Conservation (phyloP, 2,329 filamentous ascomycete species). For the Colletotrichum sp. region DNA sequence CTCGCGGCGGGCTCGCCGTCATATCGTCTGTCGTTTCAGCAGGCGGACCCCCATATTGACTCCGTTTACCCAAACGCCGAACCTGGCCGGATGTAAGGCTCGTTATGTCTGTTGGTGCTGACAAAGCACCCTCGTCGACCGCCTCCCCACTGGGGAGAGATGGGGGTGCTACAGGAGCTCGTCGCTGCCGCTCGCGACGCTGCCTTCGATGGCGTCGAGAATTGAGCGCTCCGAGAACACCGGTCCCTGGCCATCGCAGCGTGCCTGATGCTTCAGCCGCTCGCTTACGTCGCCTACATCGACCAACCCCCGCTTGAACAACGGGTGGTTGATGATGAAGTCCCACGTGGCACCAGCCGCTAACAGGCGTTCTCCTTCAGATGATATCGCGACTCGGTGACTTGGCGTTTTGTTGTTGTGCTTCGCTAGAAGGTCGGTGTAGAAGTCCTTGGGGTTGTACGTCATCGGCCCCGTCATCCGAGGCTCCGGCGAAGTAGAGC, state of each 20-base stretch:
- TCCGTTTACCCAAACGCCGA: slow-evolving; percentile 21
- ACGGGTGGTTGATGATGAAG: slow-evolving; percentile 79
- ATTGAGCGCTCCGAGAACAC: slow-evolving; percentile 84
- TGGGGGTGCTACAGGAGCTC: slow-evolving; percentile 61
- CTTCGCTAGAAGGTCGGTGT: slow-evolving; percentile 64
- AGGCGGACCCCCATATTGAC: slow-evolving; percentile 3
- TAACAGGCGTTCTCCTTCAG: slow-evolving; percentile 72
- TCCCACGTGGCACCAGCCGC: slow-evolving; percentile 88
- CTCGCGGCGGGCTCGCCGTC: background rate
- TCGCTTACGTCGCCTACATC: slow-evolving; percentile 85
- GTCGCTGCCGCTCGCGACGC: slow-evolving; percentile 77
- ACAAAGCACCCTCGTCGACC: background rate
- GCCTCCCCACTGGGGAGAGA: background rate
- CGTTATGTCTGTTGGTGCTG: slow-evolving; percentile 1
- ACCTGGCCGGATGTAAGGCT: slow-evolving; percentile 8
- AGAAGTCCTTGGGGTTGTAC: slow-evolving; percentile 77
- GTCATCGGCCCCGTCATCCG: slow-evolving; percentile 70
- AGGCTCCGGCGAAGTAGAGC: slow-evolving; percentile 50
- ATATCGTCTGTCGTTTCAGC: slow-evolving; percentile 3
- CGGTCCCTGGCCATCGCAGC: slow-evolving; percentile 86
- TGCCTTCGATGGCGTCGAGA: slow-evolving; percentile 75
- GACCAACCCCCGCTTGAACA: slow-evolving; percentile 78
- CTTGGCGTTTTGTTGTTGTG: slow-evolving; percentile 68
- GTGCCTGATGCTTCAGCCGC: slow-evolving; percentile 73
- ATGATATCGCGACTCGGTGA: slow-evolving; percentile 71